These are phyloP conservation scores for Pisolithus marmoratus DNA, from an alignment of 768 basidiomycete species.

Conservation along the genomic window DNA sequence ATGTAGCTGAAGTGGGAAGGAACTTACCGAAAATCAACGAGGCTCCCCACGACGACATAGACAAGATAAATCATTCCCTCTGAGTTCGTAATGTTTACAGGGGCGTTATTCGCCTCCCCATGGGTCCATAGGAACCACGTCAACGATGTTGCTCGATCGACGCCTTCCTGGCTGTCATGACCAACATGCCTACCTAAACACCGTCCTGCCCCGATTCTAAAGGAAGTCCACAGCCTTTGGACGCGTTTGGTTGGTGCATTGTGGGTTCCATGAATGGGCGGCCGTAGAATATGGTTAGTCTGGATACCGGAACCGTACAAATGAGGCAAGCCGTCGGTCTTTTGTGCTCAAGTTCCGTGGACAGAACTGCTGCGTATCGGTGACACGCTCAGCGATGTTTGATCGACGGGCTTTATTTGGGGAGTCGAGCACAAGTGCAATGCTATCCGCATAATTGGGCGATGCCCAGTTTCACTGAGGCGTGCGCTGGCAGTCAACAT, in stretches of 20 bases:
- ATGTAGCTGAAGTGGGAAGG: background rate
- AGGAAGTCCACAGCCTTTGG: conserved; percentile 14
- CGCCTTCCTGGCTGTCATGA: background rate
- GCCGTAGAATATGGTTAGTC: too few relatives aligned
- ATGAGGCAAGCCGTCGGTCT: too few relatives aligned
- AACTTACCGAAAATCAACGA: conserved; percentile 21
- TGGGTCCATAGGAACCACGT: conserved; percentile 11
- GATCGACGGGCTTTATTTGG: conserved; percentile 1
- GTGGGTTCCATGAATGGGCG: background rate
- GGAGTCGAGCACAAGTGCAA: background rate
- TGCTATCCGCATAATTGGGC: too few relatives aligned
- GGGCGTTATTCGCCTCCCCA: conserved; percentile 25
- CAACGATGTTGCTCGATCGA: background rate
- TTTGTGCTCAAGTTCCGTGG: too few relatives aligned
- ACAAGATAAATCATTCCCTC: conserved; percentile 24
- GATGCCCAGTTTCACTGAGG: too few relatives aligned
- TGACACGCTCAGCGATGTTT: background rate
- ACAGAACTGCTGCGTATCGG: background rate
- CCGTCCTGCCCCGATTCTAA: background rate
- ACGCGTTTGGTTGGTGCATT: conserved; percentile 5
- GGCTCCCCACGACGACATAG: conserved; percentile 17
- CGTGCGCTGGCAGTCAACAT: too few relatives aligned
- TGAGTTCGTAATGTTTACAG: conserved; percentile 28
- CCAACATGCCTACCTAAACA: too few relatives aligned
- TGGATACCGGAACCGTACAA: too few relatives aligned